Evolutionary conservation across 805 yeast genomes (phyloP).

Genomic region (Starmera pachycereana): DNA sequence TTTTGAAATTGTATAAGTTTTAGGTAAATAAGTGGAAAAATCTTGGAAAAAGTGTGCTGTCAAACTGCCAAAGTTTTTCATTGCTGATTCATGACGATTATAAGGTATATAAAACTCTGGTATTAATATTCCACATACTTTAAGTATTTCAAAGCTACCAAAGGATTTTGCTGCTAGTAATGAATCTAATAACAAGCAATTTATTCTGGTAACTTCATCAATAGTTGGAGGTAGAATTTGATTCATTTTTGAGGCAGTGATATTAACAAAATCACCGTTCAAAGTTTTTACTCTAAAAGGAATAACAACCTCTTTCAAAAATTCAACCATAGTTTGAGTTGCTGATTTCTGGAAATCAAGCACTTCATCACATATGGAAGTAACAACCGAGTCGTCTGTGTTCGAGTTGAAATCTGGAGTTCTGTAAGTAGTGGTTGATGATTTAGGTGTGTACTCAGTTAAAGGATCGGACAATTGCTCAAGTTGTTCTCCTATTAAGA

Average conservation of each 20-base stretch:
- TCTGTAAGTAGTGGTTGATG: slow-evolving; percentile 58
- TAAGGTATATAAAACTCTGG: slow-evolving; percentile 91
- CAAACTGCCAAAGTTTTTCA: slow-evolving; percentile 46
- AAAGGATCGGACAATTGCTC: slow-evolving; percentile 87
- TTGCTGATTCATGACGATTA: slow-evolving; percentile 90
- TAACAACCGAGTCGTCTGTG: slow-evolving; percentile 29
- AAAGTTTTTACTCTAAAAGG: slow-evolving; percentile 67
- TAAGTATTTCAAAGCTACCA: slow-evolving; percentile 69
- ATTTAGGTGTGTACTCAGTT: slow-evolving; percentile 86
- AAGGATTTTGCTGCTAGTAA: slow-evolving; percentile 52
- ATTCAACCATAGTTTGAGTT: slow-evolving; percentile 60
- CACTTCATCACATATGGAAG: slow-evolving; percentile 55
- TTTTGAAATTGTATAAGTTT: slow-evolving; percentile 36
- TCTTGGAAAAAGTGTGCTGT: slow-evolving; percentile 32
- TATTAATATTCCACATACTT: slow-evolving; percentile 70
- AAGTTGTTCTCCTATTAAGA: slow-evolving; percentile 69
- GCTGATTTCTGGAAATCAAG: slow-evolving; percentile 62
- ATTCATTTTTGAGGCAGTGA: slow-evolving; percentile 60
- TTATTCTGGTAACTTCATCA: slow-evolving; percentile 85
- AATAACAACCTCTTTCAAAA: slow-evolving; percentile 68
- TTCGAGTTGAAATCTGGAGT: slow-evolving; percentile 35
- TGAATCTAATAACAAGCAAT: slow-evolving; percentile 74
- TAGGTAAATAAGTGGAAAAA: slow-evolving; percentile 20
- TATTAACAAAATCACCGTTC: slow-evolving; percentile 37
- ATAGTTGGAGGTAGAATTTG: slow-evolving; percentile 88